Percentiles rank a stretch among this genome's conserved stretches.
Evolutionary conservation across 1,139 yeast genomes (phyloP).

Genomic region (Candida albicans): DNA sequence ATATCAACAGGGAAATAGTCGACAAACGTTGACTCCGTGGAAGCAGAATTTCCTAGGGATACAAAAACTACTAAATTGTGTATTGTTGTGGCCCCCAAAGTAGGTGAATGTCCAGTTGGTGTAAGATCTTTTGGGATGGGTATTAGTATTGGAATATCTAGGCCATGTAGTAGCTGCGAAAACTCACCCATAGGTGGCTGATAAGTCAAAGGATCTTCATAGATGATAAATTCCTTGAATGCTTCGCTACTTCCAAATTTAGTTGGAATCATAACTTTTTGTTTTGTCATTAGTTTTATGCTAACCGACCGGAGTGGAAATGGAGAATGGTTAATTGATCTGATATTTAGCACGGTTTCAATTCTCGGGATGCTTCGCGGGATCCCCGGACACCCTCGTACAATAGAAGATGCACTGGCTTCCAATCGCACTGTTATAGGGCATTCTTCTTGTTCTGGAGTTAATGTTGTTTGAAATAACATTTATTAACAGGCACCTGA

Average conservation of each 20-base stretch:
- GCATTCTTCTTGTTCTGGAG: slow-evolving; percentile 15
- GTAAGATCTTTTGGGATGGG: slow-evolving; percentile 57
- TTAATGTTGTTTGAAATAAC: slow-evolving; percentile 13
- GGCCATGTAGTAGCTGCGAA: slow-evolving; percentile 43
- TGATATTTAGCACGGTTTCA: slow-evolving; percentile 42
- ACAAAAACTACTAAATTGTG: slow-evolving; percentile 39
- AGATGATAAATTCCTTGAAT: slow-evolving; percentile 32
- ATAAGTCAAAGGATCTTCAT: slow-evolving; percentile 38
- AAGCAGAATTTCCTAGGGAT: slow-evolving; percentile 32
- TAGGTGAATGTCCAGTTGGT: slow-evolving; percentile 41
- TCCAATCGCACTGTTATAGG: slow-evolving; percentile 40
- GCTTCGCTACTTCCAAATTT: slow-evolving; percentile 46
- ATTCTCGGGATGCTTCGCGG: slow-evolving; percentile 55
- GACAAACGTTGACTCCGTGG: slow-evolving; percentile 29
- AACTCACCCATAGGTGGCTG: slow-evolving; percentile 40
- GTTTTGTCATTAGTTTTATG: slow-evolving; percentile 38
- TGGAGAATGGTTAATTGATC: slow-evolving; percentile 41
- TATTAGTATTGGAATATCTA: slow-evolving; percentile 60
- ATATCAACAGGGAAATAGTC: slow-evolving; percentile 49
- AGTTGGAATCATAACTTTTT: slow-evolving; percentile 40
- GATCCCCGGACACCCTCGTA: slow-evolving; percentile 65
- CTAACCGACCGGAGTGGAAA: slow-evolving; percentile 40
- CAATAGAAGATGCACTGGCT: slow-evolving; percentile 48
- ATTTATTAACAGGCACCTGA: slow-evolving; percentile 1
- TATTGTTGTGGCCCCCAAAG: slow-evolving; percentile 43